A percentile compares a stretch with the other conserved stretches of the same genome.
Evolutionary conservation across 805 yeast genomes (phyloP).

Genomic region (Wickerhamomyces alni): DNA sequence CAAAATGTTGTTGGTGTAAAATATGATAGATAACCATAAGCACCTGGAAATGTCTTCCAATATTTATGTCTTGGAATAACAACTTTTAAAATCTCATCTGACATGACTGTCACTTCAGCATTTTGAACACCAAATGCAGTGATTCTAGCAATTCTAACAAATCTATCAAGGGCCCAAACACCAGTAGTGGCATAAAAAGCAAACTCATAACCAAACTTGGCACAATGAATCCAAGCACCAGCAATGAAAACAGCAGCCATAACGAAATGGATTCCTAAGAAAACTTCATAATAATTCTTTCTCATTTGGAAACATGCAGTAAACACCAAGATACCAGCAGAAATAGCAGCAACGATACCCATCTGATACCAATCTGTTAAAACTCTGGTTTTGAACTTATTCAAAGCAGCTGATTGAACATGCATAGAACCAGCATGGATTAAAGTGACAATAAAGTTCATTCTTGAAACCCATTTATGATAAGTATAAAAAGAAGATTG

Average conservation of each 20-base stretch:
- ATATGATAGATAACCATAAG: slow-evolving; percentile 54
- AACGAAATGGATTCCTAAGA: slow-evolving; percentile 49
- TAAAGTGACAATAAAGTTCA: slow-evolving; percentile 25
- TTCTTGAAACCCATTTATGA: slow-evolving; percentile 61
- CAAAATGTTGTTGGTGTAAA: slow-evolving; percentile 45
- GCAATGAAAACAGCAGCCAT: slow-evolving; percentile 47
- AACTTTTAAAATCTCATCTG: slow-evolving; percentile 42
- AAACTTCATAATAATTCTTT: slow-evolving; percentile 51
- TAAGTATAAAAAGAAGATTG: slow-evolving; percentile 56
- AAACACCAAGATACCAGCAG: slow-evolving; percentile 6
- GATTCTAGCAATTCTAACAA: slow-evolving; percentile 31
- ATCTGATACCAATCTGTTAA: slow-evolving; percentile 12
- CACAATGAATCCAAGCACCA: slow-evolving; percentile 54
- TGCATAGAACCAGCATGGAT: slow-evolving; percentile 20
- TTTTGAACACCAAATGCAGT: slow-evolving; percentile 18
- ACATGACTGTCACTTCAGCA: slow-evolving; percentile 20
- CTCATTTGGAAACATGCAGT: slow-evolving; percentile 38
- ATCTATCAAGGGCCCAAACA: slow-evolving; percentile 48
- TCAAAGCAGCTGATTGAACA: slow-evolving; percentile 14
- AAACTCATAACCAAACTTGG: slow-evolving; percentile 42
- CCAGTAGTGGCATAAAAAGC: slow-evolving; percentile 30
- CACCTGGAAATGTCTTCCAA: slow-evolving; percentile 51
- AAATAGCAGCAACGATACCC: slow-evolving; percentile 17
- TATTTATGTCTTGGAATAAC: slow-evolving; percentile 32
- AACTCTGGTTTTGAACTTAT: slow-evolving; percentile 8